Evolutionary conservation across 2,329 filamentous ascomycete species (phyloP).

Genomic region (Xylariomycetidae sp.): DNA sequence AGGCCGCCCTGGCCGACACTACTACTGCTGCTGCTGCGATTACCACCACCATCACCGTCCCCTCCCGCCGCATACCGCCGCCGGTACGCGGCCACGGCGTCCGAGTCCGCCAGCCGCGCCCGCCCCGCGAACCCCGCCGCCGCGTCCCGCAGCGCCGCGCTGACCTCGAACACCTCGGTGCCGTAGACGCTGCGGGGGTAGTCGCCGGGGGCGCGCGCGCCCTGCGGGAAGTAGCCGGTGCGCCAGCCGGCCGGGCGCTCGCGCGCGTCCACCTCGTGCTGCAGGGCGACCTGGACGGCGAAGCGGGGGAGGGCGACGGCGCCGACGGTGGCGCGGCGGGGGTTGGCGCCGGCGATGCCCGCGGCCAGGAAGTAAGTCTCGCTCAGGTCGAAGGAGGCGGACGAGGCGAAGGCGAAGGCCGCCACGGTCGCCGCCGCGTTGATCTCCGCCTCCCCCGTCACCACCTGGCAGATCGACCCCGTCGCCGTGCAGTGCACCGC

Average conservation of each 20-base stretch:
- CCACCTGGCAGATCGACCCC: constrained; percentile 60
- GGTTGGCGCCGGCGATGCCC: constrained; percentile 71
- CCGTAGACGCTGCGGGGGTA: constrained; percentile 58
- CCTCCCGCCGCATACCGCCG: neutral
- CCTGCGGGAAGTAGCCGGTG: constrained; percentile 65
- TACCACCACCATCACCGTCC: no score
- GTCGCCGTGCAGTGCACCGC: constrained; percentile 57
- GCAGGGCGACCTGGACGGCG: constrained; percentile 66
- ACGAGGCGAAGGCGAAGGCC: constrained; percentile 58
- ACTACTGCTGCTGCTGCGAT: no score
- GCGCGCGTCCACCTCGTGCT: constrained; percentile 68
- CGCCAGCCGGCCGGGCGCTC: constrained; percentile 60
- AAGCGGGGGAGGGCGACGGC: constrained; percentile 63
- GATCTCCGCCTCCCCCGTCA: constrained; percentile 65
- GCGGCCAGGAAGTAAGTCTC: constrained; percentile 65
- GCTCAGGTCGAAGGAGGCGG: constrained; percentile 55
- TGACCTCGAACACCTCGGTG: constrained; percentile 65
- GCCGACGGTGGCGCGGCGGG: constrained; percentile 58
- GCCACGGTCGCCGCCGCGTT: constrained; percentile 64
- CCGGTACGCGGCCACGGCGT: constrained; percentile 16
- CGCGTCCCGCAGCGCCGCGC: constrained; percentile 46
- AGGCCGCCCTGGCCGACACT: no score
- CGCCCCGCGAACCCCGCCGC: constrained; percentile 45
- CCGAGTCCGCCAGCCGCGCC: constrained; percentile 44
- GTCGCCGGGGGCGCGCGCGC: constrained; percentile 44